Evolutionary conservation across 140 eudicot genomes (phyloP).

Genomic region (Stevia rebaudiana): DNA sequence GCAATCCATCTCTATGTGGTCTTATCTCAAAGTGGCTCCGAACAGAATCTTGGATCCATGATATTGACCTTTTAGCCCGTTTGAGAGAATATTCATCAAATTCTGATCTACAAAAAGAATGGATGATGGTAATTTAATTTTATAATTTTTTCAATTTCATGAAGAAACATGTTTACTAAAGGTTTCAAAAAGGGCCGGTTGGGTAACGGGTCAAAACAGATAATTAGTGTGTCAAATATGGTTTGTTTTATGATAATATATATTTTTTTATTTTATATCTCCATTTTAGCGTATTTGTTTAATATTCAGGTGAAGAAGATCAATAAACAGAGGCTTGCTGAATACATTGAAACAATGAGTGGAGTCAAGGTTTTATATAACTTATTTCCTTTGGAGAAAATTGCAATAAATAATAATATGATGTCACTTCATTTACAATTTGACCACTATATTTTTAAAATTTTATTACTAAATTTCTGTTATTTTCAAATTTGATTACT

Average conservation of each 20-base stretch:
- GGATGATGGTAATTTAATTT: slow-evolving; percentile 39
- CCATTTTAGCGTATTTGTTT: not conserved
- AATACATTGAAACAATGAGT: slow-evolving; percentile 52
- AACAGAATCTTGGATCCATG: slow-evolving; percentile 52
- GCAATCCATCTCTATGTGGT: slow-evolving; percentile 51
- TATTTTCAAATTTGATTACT: not conserved
- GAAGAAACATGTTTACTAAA: not conserved
- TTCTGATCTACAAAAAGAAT: slow-evolving; percentile 43
- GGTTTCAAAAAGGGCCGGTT: not conserved
- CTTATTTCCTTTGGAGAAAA: not conserved
- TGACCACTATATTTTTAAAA: not conserved
- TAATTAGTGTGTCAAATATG: not conserved
- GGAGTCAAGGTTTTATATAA: slow-evolving; percentile 41
- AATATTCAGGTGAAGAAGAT: slow-evolving; percentile 46
- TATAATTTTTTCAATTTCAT: not conserved
- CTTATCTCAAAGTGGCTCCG: slow-evolving; percentile 55
- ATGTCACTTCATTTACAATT: not conserved
- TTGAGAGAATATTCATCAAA: slow-evolving; percentile 41
- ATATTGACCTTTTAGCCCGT: slow-evolving; percentile 44
- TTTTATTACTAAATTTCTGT: not conserved
- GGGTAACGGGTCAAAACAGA: not conserved
- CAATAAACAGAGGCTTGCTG: slow-evolving; percentile 59
- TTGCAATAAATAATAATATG: not conserved
- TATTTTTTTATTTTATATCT: too few species aligned
- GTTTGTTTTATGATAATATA: too few species aligned